A percentile compares a stretch with the other conserved stretches of the same genome.
Conservation (phyloP, 2,329 filamentous ascomycete species). For the Magnaporthiopsis poae region DNA sequence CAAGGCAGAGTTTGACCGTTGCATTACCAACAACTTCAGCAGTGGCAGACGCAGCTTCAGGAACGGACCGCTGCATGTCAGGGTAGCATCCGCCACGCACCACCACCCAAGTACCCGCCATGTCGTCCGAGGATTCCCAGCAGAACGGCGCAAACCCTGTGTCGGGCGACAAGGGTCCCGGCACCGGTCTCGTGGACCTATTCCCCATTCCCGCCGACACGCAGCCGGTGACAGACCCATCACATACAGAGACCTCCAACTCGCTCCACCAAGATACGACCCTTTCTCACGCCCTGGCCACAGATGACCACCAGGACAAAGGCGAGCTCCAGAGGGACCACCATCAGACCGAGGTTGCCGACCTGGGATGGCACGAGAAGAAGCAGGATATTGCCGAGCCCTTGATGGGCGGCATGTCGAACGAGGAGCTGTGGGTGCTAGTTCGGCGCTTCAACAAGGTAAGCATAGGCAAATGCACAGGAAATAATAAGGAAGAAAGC, state of each 20-base stretch:
- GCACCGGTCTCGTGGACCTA: conserved; percentile 20
- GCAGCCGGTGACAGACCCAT: conserved; percentile 21
- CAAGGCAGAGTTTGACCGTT: not conserved
- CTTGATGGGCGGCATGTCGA: conserved; percentile 57
- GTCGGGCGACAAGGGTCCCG: conserved; percentile 14
- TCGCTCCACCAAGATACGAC: conserved; percentile 14
- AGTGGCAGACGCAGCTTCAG: not conserved
- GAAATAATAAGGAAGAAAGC: not conserved
- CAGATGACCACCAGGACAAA: conserved; percentile 31
- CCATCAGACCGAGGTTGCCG: conserved; percentile 45
- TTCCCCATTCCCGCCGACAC: conserved; percentile 24
- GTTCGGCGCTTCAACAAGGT: conserved; percentile 67
- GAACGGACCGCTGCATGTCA: not conserved
- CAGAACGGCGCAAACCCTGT: conserved; percentile 8
- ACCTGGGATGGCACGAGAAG: conserved; percentile 61
- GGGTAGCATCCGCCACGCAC: not conserved
- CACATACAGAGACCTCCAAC: conserved; percentile 13
- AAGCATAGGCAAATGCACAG: conserved; percentile 2
- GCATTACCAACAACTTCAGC: too few species aligned
- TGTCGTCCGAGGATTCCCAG: not conserved
- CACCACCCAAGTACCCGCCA: not conserved
- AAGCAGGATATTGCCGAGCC: conserved; percentile 45
- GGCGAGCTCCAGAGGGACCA: conserved; percentile 38
- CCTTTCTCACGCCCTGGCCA: conserved; percentile 33
- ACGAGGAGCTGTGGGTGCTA: conserved; percentile 65